Conservation (phyloP, 306 rosid species). For the Vigna radiata region DNA sequence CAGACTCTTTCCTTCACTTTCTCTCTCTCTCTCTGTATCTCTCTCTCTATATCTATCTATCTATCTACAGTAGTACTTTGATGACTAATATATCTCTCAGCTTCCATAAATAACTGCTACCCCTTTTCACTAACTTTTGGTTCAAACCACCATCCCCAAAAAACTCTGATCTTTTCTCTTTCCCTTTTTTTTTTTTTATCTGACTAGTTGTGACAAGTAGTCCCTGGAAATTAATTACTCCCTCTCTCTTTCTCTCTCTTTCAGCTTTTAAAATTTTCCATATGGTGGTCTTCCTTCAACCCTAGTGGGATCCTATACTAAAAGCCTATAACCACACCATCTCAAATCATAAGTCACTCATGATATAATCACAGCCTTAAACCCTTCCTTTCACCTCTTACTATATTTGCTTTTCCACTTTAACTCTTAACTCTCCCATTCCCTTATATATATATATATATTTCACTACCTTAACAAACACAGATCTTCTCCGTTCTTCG, state of each 20-base stretch:
- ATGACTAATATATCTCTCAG: conserved; percentile 47
- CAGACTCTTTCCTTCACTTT: neutral
- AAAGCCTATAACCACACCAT: conserved; percentile 56
- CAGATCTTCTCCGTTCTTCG: conserved; percentile 31
- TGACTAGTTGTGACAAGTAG: conserved; percentile 43
- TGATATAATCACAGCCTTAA: conserved; percentile 62
- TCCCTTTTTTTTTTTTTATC: conserved; percentile 29
- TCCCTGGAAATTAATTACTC: conserved; percentile 44
- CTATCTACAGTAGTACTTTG: conserved; percentile 35
- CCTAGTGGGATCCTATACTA: conserved; percentile 57
- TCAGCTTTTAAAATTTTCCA: conserved; percentile 35
- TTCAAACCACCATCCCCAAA: conserved; percentile 64
- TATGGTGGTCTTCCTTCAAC: conserved; percentile 41
- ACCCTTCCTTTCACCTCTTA: too few species aligned
- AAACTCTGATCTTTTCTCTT: conserved; percentile 53
- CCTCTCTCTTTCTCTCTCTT: neutral
- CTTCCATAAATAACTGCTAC: conserved; percentile 60
- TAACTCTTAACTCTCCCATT: neutral
- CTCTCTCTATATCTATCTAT: neutral
- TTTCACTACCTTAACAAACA: conserved; percentile 7
- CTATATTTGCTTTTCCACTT: conserved; percentile 14
- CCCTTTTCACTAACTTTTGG: conserved; percentile 70
- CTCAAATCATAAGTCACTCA: conserved; percentile 88
- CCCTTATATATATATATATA: neutral
- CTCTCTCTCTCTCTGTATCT: conserved; percentile 9